phyloP scores from a whole-genome alignment of 345 rosid genomes.

The Syzygium oleosum region DNA sequence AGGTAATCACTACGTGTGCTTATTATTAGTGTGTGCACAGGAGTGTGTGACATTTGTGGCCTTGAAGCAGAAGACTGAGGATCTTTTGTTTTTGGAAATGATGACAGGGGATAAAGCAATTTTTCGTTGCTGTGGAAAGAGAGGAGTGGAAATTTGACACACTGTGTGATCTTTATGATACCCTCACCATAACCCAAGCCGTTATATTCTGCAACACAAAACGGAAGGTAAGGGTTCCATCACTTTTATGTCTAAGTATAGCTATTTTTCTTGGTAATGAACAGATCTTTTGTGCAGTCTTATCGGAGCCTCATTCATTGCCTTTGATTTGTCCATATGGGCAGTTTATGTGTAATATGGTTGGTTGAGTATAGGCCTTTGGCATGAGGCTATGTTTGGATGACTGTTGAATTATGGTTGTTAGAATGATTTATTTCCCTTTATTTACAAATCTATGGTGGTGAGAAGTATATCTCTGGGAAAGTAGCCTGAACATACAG shows the following conservation, averaged over 20 bases:
- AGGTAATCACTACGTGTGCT: conserved; percentile 30
- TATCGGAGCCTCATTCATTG: background rate
- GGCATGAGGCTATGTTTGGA: background rate
- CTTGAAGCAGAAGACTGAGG: background rate
- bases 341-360: background rate
- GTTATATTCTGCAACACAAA: conserved; percentile 98
- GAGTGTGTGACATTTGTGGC: background rate
- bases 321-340: background rate
- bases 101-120: conserved; percentile 87
- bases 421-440: background rate
- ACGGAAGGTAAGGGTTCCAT: conserved; percentile 49
- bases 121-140: conserved; percentile 88
- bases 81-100: conserved; percentile 5
- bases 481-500: background rate
- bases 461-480: background rate
- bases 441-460: background rate
- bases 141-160: conserved; percentile 99
- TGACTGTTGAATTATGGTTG: background rate
- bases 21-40: background rate
- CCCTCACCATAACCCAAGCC: conserved; percentile 90
- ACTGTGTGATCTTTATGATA: conserved; percentile 89
- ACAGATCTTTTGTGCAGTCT: background rate
- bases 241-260: background rate
- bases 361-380: background rate
- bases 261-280: background rate